Conservation (phyloP, 768 basidiomycete species). For the Dendrothele bispora region DNA sequence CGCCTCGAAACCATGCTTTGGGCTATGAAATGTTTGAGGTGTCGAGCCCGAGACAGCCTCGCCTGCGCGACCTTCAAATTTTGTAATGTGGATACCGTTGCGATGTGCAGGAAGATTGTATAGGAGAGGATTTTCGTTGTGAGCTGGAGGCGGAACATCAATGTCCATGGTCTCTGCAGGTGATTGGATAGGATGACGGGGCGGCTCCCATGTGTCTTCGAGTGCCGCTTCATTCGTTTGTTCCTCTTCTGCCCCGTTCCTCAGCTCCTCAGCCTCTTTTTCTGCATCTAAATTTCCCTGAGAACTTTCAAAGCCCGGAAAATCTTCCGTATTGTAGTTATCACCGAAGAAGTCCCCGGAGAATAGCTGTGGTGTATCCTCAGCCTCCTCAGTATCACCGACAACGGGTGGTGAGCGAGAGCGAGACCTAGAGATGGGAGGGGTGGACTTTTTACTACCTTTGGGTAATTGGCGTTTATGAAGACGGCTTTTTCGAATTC, state of each 20-base stretch:
- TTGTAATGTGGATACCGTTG: not conserved
- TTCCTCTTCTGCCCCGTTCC: too few species aligned
- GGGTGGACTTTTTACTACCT: too few species aligned
- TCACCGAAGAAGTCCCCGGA: not conserved
- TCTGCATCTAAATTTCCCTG: not conserved
- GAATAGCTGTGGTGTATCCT: too few species aligned
- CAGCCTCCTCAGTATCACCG: too few species aligned
- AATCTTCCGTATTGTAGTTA: not conserved
- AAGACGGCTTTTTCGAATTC: too few species aligned
- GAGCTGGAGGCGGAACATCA: not conserved
- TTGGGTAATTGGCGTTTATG: too few species aligned
- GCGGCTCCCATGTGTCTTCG: not conserved
- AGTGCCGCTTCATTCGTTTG: not conserved
- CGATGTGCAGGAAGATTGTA: not conserved
- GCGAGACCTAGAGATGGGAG: too few species aligned
- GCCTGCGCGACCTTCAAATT: not conserved
- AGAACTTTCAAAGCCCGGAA: not conserved
- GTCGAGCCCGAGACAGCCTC: too few species aligned
- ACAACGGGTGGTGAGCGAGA: too few species aligned
- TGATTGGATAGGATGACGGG: not conserved
- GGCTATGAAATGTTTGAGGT: not conserved
- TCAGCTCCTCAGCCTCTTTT: too few species aligned
- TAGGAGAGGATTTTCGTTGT: not conserved
- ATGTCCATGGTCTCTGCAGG: not conserved
- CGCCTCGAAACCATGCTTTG: not conserved